A percentile compares a stretch with the other conserved stretches of the same genome.
phyloP scores from a whole-genome alignment of 495 filamentous ascomycete genomes.

The Bacidia rubella region DNA sequence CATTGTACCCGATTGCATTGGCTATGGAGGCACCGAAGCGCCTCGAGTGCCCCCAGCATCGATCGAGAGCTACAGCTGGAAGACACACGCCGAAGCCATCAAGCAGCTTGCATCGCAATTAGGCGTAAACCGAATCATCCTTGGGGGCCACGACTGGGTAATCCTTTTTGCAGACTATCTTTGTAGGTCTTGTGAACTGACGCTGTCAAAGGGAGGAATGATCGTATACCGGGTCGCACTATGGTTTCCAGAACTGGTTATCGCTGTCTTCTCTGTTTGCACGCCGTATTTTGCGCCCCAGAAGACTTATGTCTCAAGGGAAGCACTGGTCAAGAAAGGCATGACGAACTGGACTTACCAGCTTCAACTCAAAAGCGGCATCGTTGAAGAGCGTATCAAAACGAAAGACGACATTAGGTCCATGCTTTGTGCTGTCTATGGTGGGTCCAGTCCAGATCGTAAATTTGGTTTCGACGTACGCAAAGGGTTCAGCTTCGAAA shows the following conservation, averaged over 20 bases:
- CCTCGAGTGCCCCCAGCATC: slow-evolving; percentile 39
- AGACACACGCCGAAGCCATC: slow-evolving; percentile 57
- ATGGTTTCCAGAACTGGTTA: slow-evolving; percentile 57
- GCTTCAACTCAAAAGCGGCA: slow-evolving; percentile 54
- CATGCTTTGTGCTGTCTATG: slow-evolving; percentile 59
- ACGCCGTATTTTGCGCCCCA: slow-evolving; percentile 52
- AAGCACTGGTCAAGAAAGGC: slow-evolving; percentile 39
- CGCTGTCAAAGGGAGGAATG: slow-evolving; percentile 41
- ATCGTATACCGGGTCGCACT: slow-evolving; percentile 51
- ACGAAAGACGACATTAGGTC: slow-evolving; percentile 44
- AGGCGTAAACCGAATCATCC: slow-evolving; percentile 44
- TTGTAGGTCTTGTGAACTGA: background rate
- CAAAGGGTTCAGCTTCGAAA: slow-evolving; percentile 43
- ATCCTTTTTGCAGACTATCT: slow-evolving; percentile 10
- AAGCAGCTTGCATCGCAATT: slow-evolving; percentile 47
- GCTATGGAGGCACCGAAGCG: slow-evolving; percentile 62
- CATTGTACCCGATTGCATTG: slow-evolving; percentile 67
- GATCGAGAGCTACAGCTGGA: slow-evolving; percentile 48
- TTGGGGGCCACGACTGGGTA: slow-evolving; percentile 85
- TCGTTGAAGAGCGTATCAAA: slow-evolving; percentile 46
- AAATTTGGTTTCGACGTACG: slow-evolving; percentile 38
- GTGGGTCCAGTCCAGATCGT: slow-evolving; percentile 41
- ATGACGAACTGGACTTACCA: slow-evolving; percentile 76
- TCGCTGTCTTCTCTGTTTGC: slow-evolving; percentile 63
- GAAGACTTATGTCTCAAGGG: slow-evolving; percentile 33